Evolutionary conservation across 1,139 yeast genomes (phyloP).

Genomic region (Yamadazyma siamensis): DNA sequence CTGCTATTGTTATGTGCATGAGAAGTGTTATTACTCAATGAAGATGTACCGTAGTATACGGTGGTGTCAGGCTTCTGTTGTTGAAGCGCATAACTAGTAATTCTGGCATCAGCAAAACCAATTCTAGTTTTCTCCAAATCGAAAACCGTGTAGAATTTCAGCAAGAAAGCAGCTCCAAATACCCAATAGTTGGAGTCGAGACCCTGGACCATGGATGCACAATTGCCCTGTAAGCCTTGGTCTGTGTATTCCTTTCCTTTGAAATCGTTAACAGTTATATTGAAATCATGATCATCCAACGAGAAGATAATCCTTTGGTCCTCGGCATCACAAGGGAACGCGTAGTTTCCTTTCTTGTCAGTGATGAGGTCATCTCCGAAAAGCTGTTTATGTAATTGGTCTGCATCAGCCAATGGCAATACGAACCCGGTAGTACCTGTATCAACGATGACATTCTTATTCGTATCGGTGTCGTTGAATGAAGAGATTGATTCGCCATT

Average conservation of each 20-base stretch:
- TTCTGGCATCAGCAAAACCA: conserved; percentile 38
- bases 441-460: conserved; percentile 53
- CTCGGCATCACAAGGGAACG: conserved; percentile 54
- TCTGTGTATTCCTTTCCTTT: conserved; percentile 45
- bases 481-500: conserved; percentile 22
- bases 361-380: conserved; percentile 48
- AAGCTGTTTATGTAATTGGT: conserved; percentile 39
- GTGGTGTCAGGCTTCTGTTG: conserved; percentile 1
- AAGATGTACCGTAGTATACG: conserved; percentile 1
- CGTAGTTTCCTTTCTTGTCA: conserved; percentile 56
- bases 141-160: conserved; percentile 56
- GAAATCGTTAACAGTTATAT: conserved; percentile 43
- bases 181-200: conserved; percentile 39
- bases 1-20: neutral
- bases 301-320: conserved; percentile 28
- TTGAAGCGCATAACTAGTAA: conserved; percentile 11
- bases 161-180: conserved; percentile 60
- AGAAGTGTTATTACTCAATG: conserved; percentile 1
- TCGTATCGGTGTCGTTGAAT: conserved; percentile 11
- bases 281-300: conserved; percentile 43
- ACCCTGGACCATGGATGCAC: conserved; percentile 69
- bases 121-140: conserved; percentile 48
- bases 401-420: conserved; percentile 56
- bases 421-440: conserved; percentile 67
- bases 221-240: conserved; percentile 42